Percentiles rank a stretch among this genome's conserved stretches.
Evolutionary conservation across 805 yeast species (phyloP).

Genomic region (Yamadazyma endophytica): DNA sequence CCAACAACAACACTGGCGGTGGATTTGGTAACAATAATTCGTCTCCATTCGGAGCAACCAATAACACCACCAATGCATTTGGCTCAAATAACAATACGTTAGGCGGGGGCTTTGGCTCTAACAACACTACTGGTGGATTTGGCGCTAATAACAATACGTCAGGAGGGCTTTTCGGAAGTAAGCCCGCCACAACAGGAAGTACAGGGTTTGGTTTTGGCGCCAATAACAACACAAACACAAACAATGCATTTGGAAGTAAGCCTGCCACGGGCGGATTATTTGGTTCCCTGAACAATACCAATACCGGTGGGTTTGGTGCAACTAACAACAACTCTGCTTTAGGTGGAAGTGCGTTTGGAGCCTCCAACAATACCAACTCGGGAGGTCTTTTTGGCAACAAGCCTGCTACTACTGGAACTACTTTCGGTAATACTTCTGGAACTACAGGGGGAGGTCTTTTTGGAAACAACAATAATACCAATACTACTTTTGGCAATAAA

Average conservation of each 20-base stretch:
- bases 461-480: constrained; percentile 17
- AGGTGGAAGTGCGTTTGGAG: constrained; percentile 9
- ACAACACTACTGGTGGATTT: too few species aligned
- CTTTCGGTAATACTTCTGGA: too few species aligned
- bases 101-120: constrained; percentile 12
- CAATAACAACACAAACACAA: constrained; percentile 5
- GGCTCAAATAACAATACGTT: constrained; percentile 22
- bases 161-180: constrained; percentile 15
- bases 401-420: constrained; percentile 13
- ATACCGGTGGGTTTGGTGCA: constrained; percentile 18
- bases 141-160: constrained; percentile 10
- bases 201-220: constrained; percentile 16
- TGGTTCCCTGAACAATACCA: constrained; percentile 22
- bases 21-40: constrained; percentile 31
- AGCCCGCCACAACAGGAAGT: constrained; percentile 11
- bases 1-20: constrained; percentile 15
- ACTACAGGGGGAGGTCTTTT: constrained; percentile 40
- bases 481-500: constrained; percentile 6
- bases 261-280: constrained; percentile 41
- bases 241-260: constrained; percentile 16
- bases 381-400: constrained; percentile 21
- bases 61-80: constrained; percentile 18
- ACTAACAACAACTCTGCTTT: constrained; percentile 17
- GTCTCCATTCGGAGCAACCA: constrained; percentile 14
- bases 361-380: constrained; percentile 2